phyloP scores from a whole-genome alignment of 768 basidiomycete genomes.

The Boletellus sp. region DNA sequence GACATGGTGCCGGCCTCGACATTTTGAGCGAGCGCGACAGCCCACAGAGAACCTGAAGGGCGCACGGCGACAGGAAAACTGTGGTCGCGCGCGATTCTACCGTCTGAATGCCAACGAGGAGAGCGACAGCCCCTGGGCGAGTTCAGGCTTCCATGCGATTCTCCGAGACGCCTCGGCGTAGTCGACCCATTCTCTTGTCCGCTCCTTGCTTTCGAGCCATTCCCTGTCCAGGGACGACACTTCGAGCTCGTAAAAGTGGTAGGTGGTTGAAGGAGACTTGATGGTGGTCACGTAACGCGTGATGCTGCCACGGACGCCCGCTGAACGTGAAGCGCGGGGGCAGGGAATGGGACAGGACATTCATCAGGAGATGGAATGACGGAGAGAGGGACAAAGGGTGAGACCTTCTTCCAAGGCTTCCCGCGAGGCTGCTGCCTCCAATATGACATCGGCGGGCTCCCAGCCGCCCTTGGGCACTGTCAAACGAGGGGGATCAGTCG shows the following conservation, averaged over 20 bases:
- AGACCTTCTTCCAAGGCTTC: constrained; percentile 97
- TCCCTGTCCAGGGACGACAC: constrained; percentile 70
- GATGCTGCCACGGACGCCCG: constrained; percentile 84
- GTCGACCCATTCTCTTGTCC: constrained; percentile 84
- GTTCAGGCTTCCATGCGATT: constrained; percentile 82
- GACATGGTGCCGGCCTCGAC: constrained; percentile 16
- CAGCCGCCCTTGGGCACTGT: constrained; percentile 92
- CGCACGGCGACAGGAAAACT: constrained; percentile 7
- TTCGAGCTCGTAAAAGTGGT: constrained; percentile 90
- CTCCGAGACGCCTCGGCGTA: constrained; percentile 74
- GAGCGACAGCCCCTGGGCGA: constrained; percentile 68
- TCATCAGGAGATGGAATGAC: constrained; percentile 71
- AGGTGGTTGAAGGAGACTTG: constrained; percentile 72
- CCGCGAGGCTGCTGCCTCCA: constrained; percentile 85
- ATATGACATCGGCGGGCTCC: constrained; percentile 74
- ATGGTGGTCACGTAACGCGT: constrained; percentile 84
- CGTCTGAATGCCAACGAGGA: constrained; percentile 65
- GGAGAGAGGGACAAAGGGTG: constrained; percentile 74
- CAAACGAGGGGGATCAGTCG: constrained; percentile 7
- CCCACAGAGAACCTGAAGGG: constrained; percentile 9
- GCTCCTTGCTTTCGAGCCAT: constrained; percentile 79
- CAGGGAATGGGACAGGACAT: constrained; percentile 41
- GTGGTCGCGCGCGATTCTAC: constrained; percentile 27
- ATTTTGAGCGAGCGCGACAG: constrained; percentile 11
- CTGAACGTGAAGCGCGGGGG: constrained; percentile 41